Evolutionary conservation across 1,284 basidiomycete genomes (phyloP), one percentile per base, ranked within the genome.

Genomic region (Schizopora paradoxa): DNA sequence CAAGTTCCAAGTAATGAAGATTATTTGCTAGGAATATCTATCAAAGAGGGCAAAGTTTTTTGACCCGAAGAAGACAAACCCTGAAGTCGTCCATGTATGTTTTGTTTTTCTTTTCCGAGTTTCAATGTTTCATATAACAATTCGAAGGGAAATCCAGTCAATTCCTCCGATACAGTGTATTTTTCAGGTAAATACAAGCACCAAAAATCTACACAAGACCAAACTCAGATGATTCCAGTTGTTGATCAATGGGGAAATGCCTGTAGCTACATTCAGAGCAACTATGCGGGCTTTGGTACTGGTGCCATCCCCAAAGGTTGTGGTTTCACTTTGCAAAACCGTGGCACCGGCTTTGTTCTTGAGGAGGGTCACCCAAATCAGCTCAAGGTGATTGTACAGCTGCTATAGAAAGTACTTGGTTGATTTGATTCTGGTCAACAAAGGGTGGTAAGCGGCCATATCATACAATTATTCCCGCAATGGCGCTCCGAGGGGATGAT

Each of bases 311-410:
- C 95, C 0, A 82, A 86, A 54, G 92, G 86, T 0, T 95, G 91
- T 58, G 95, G 95, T 0, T 98, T 99, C 61, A 97, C 93, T 0
- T 73, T 99, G 6, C 95, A 98, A 64, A 96, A 96, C 65, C 77
- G 95, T 48, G 95, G 95, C 2, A 74, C 81, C 5, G 86, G 87
- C 10, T 99, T 98, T 62, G 72, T 80, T 4, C 70, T 97, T 14
- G 69, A 74, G 41, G 78, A 89, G 49, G 81, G 79, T 0, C 94
- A 97, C 61, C 85, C 90, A 0, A 98, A 99, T 63, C 76, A 73
- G 31, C 67, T 89, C 49, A 66, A 78, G 70, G 82, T 81, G 48
- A 3, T n/a, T 23, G 6, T 13, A 23, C n/a, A n/a, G n/a, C n/a
- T n/a, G n/a, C n/a, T n/a, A n/a, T n/a, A n/a, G n/a, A n/a, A n/a